Conservation (phyloP, 2,329 filamentous ascomycete genomes). For the Aurifilum marmelostoma region DNA sequence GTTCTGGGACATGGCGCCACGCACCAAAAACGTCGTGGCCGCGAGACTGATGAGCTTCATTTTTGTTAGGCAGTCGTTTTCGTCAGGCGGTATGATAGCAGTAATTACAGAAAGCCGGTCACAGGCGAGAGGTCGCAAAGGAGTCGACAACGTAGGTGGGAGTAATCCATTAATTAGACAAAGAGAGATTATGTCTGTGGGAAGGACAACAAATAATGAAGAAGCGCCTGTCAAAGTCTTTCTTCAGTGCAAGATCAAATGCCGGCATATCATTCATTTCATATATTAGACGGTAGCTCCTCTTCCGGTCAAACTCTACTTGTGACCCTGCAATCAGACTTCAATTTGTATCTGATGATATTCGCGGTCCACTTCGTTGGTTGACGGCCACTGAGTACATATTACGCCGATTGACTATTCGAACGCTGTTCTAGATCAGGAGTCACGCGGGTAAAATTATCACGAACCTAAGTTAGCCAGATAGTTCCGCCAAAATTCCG, state of each 20-base stretch:
- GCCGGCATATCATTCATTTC: background rate
- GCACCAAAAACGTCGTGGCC: conserved; percentile 36
- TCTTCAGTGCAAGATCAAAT: background rate
- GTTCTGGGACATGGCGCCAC: conserved; percentile 39
- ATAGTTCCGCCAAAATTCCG: conserved; percentile 3
- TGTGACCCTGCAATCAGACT: background rate
- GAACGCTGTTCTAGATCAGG: background rate
- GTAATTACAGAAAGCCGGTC: background rate
- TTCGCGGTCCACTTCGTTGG: background rate
- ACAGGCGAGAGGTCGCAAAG: background rate
- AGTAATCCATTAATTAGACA: background rate
- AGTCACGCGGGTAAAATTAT: background rate
- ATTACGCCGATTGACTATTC: background rate
- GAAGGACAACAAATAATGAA: background rate
- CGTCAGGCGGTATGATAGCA: background rate
- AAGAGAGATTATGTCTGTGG: background rate
- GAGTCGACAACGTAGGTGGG: background rate
- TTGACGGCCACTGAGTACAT: background rate
- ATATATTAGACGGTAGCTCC: background rate
- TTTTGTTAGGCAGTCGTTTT: conserved; percentile 19
- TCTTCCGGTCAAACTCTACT: background rate
- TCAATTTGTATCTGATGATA: background rate
- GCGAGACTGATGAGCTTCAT: conserved; percentile 37
- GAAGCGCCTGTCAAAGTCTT: background rate
- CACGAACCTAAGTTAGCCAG: background rate